phyloP scores from a whole-genome alignment of 2,329 filamentous ascomycete species.

The Cadophora malorum region DNA sequence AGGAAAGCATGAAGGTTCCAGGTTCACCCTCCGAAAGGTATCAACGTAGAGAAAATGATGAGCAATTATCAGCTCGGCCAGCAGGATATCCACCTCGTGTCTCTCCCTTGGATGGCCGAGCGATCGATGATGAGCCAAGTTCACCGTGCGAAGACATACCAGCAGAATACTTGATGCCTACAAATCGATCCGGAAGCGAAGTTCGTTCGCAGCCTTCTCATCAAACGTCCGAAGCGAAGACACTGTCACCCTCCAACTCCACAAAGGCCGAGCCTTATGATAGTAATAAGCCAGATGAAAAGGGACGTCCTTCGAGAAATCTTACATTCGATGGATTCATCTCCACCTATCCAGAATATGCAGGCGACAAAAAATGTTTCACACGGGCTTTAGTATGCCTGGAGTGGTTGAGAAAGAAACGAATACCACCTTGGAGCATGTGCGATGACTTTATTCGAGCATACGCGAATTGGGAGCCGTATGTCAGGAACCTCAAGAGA shows the following conservation, averaged over 20 bases:
- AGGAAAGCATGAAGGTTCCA: background rate
- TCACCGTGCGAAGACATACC: background rate
- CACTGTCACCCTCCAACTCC: background rate
- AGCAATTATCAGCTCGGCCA: background rate
- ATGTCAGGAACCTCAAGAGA: constrained; percentile 45
- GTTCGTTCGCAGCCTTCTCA: background rate
- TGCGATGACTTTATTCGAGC: constrained; percentile 60
- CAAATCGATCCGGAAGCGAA: background rate
- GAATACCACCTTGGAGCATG: constrained; percentile 41
- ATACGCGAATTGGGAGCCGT: constrained; percentile 53
- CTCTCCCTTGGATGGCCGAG: background rate
- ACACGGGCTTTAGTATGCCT: constrained; percentile 54
- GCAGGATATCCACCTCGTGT: no score
- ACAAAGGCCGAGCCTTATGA: background rate
- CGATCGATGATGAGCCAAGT: background rate
- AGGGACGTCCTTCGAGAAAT: background rate
- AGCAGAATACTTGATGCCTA: background rate
- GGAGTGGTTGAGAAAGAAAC: constrained; percentile 46
- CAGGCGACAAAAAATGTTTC: constrained; percentile 51
- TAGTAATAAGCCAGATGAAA: background rate
- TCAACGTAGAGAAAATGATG: background rate
- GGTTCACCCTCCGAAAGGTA: background rate
- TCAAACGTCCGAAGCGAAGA: no score
- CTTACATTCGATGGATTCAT: constrained; percentile 49
- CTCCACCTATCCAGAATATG: constrained; percentile 52